Evolutionary conservation across 495 filamentous ascomycete species (phyloP).

Genomic region (Neurospora sp.): DNA sequence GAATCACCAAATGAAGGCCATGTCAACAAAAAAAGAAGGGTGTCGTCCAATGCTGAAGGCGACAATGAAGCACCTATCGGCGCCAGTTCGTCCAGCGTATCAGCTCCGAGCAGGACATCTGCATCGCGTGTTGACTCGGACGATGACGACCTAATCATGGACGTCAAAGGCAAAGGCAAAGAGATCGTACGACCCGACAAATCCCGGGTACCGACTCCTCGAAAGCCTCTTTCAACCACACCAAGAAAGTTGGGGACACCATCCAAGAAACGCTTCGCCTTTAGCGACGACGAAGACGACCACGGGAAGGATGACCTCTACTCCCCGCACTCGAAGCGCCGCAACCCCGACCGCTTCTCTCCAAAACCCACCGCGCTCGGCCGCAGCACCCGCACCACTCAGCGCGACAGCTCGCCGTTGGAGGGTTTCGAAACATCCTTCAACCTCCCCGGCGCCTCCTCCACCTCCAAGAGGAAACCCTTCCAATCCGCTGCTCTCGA

Average conservation of each 20-base stretch:
- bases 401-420: neutral
- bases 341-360: neutral
- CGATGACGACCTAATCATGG: conserved; percentile 17
- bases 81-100: neutral
- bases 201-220: neutral
- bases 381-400: neutral
- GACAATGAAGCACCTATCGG: conserved; percentile 16
- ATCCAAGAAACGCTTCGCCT: neutral
- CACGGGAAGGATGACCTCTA: neutral
- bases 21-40: conserved; percentile 9
- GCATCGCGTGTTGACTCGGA: neutral
- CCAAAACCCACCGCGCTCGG: neutral
- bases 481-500: neutral
- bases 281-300: neutral
- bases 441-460: neutral
- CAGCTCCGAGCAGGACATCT: neutral
- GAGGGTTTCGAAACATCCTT: neutral
- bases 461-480: neutral
- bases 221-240: neutral
- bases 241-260: neutral
- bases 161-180: conserved; percentile 24
- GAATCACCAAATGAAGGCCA: neutral
- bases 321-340: neutral
- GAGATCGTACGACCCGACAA: conserved; percentile 8
- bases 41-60: conserved; percentile 14